A percentile compares a stretch with the other conserved stretches of the same genome.
phyloP scores from a whole-genome alignment of 805 yeast genomes.

The Candida parachauliodes region DNA sequence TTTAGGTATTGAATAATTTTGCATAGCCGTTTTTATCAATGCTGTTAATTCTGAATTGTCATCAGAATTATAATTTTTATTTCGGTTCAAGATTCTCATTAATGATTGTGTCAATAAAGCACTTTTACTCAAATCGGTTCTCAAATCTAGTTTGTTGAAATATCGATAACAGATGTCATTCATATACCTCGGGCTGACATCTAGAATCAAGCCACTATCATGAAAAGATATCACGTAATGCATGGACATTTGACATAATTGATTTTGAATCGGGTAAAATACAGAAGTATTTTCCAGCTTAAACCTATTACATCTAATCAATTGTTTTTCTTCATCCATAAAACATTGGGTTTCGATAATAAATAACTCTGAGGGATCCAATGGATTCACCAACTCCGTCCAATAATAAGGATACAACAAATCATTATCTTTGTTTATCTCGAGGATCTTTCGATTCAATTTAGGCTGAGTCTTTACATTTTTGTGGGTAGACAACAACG shows the following conservation, averaged over 20 bases:
- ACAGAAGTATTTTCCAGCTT: slow-evolving; percentile 10
- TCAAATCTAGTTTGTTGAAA: slow-evolving; percentile 24
- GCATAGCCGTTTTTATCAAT: slow-evolving; percentile 20
- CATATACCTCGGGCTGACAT: slow-evolving; percentile 32
- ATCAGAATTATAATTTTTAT: slow-evolving; percentile 2
- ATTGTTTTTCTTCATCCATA: slow-evolving; percentile 22
- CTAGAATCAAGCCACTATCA: slow-evolving; percentile 17
- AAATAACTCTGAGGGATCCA: slow-evolving; percentile 20
- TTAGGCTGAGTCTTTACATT: slow-evolving; percentile 20
- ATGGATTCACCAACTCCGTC: slow-evolving; percentile 33
- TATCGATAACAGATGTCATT: slow-evolving; percentile 25
- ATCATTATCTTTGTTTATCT: slow-evolving; percentile 26
- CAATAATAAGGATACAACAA: slow-evolving; percentile 33
- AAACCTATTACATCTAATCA: slow-evolving; percentile 19
- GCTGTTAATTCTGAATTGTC: slow-evolving; percentile 17
- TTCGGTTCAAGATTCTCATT: slow-evolving; percentile 17
- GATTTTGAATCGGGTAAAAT: slow-evolving; percentile 19
- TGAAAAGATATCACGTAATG: slow-evolving; percentile 24
- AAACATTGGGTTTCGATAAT: slow-evolving; percentile 27
- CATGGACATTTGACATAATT: slow-evolving; percentile 28
- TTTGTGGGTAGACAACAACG: slow-evolving; percentile 17
- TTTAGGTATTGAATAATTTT: slow-evolving; percentile 21
- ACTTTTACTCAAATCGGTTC: slow-evolving; percentile 24
- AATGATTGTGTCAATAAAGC: slow-evolving; percentile 23
- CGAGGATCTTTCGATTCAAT: slow-evolving; percentile 16